A percentile compares a stretch with the other conserved stretches of the same genome.
phyloP scores from a whole-genome alignment of 768 basidiomycete genomes.

The Baorangia bicolor region DNA sequence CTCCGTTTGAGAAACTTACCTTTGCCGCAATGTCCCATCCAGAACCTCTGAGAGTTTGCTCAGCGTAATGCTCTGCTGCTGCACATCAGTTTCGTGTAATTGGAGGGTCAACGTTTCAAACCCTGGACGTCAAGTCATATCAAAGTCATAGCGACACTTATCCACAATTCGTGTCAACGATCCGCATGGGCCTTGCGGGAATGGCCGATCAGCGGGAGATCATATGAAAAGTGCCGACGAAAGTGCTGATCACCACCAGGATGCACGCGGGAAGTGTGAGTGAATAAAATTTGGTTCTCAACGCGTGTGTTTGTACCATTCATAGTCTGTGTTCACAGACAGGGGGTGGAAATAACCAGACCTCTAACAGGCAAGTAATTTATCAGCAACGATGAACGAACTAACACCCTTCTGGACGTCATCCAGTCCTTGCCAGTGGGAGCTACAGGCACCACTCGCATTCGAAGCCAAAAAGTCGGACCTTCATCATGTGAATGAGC shows the following conservation, averaged over 20 bases:
- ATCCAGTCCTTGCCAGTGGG: not conserved
- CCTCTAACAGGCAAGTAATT: not conserved
- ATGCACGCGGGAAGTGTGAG: not conserved
- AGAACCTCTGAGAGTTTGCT: not conserved
- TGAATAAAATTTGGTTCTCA: not conserved
- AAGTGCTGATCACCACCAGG: not conserved
- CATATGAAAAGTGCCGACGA: not conserved
- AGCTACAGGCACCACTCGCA: not conserved
- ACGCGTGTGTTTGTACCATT: not conserved
- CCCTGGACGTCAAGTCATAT: not conserved
- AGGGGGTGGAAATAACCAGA: not conserved
- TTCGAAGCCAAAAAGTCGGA: no score
- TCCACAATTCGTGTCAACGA: not conserved
- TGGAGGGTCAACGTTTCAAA: not conserved
- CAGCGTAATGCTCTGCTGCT: not conserved
- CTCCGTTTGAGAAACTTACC: not conserved
- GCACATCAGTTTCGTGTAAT: not conserved
- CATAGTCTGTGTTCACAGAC: not conserved
- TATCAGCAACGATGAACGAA: no score
- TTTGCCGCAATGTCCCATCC: not conserved
- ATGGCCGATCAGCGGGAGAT: constrained; percentile 1
- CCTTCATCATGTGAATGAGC: not conserved
- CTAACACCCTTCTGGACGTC: not conserved
- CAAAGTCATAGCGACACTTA: not conserved
- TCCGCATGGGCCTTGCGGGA: not conserved